phyloP scores from a whole-genome alignment of 306 rosid genomes.

The Lablab purpureus region DNA sequence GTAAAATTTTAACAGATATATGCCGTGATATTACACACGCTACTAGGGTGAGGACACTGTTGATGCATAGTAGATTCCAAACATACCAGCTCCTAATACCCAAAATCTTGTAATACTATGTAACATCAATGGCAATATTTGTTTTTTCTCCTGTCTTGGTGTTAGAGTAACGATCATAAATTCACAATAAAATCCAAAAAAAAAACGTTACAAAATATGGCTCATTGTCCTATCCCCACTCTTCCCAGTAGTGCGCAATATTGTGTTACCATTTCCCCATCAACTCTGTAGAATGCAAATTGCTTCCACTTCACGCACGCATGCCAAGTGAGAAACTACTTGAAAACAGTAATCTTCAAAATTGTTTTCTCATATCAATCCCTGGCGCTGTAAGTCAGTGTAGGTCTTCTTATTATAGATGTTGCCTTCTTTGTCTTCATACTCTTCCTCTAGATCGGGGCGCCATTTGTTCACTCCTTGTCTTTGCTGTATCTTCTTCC shows the following conservation, averaged over 20 bases:
- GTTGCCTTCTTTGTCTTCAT: conserved; percentile 98
- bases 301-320: conserved; percentile 5
- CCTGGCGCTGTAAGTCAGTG: conserved; percentile 97
- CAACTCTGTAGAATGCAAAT: conserved; percentile 2
- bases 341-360: conserved; percentile 24
- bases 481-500: conserved; percentile 92
- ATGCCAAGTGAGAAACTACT: not conserved
- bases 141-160: not conserved
- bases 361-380: conserved; percentile 64
- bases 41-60: not conserved
- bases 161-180: conserved; percentile 14
- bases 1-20: too few species aligned
- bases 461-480: conserved; percentile 98
- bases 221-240: not conserved
- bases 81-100: not conserved
- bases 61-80: not conserved
- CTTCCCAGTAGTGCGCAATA: conserved; percentile 15
- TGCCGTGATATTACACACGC: not conserved
- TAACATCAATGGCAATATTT: not conserved
- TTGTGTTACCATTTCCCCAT: conserved; percentile 8
- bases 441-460: conserved; percentile 97
- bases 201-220: not conserved
- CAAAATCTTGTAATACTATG: not conserved
- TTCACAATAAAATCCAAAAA: conserved; percentile 8
- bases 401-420: conserved; percentile 97